Evolutionary conservation across 2,329 filamentous ascomycete genomes (phyloP).

Genomic region (Epichloe bromicola): DNA sequence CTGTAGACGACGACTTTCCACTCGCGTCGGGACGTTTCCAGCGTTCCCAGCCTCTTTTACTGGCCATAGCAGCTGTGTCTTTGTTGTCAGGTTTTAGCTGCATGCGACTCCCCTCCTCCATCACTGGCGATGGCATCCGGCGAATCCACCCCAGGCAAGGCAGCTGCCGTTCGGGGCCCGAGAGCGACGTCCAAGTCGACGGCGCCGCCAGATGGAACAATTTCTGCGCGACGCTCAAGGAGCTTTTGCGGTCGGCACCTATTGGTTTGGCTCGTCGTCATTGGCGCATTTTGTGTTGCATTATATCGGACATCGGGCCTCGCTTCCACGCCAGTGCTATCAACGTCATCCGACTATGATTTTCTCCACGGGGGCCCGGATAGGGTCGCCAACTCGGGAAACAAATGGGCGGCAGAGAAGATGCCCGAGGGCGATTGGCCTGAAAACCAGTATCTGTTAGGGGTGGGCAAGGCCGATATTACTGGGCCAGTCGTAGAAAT

Average conservation of each 20-base stretch:
- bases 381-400: slow-evolving; percentile 1
- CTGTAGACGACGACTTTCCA: neutral
- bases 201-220: neutral
- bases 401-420: slow-evolving; percentile 8
- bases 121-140: slow-evolving; percentile 5
- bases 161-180: neutral
- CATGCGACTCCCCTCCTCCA: neutral
- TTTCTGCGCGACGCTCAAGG: neutral
- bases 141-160: neutral
- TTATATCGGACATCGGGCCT: slow-evolving; percentile 9
- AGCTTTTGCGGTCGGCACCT: slow-evolving; percentile 5
- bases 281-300: slow-evolving; percentile 7
- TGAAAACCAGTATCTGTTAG: slow-evolving; percentile 29
- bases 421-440: slow-evolving; percentile 7
- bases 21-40: neutral
- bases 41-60: neutral
- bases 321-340: slow-evolving; percentile 7
- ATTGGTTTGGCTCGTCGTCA: slow-evolving; percentile 6
- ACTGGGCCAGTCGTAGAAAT: slow-evolving; percentile 72
- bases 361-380: slow-evolving; percentile 1
- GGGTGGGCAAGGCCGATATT: slow-evolving; percentile 41
- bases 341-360: slow-evolving; percentile 6
- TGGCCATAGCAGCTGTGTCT: neutral
- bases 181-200: neutral
- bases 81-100: neutral